Evolutionary conservation across 2,329 filamentous ascomycete species (phyloP).

Genomic region (Colletotrichum incanum): DNA sequence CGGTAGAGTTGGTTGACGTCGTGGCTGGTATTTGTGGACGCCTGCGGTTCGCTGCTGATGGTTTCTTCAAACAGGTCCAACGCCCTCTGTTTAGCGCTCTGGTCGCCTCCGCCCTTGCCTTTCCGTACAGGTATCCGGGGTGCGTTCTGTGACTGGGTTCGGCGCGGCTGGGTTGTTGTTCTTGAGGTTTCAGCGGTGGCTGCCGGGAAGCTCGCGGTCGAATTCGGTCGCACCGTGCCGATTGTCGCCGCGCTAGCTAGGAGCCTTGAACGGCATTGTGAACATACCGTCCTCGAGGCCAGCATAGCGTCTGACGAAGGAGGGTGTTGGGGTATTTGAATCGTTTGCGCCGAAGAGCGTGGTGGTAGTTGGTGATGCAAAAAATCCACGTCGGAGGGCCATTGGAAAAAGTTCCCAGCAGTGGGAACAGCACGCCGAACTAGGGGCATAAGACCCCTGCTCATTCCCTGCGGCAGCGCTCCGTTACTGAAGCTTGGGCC

Average conservation of each 20-base stretch:
- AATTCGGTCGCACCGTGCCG: constrained; percentile 27
- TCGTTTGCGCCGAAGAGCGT: constrained; percentile 6
- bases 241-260: constrained; percentile 23
- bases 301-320: constrained; percentile 49
- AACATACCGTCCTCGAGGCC: constrained; percentile 54
- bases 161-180: constrained; percentile 8
- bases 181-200: constrained; percentile 24
- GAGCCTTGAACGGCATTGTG: constrained; percentile 50
- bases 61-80: constrained; percentile 44
- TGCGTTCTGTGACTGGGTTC: background rate
- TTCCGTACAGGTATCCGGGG: background rate
- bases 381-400: constrained; percentile 2
- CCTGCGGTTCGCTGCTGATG: constrained; percentile 25
- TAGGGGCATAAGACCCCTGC: constrained; percentile 22
- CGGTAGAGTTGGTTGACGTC: constrained; percentile 20
- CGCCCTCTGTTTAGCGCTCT: constrained; percentile 20
- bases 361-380: background rate
- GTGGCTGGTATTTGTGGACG: background rate
- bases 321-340: background rate
- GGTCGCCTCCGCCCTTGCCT: background rate
- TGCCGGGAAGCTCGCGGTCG: constrained; percentile 33
- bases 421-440: constrained; percentile 27
- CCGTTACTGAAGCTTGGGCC: constrained; percentile 29
- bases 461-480: constrained; percentile 1
- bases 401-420: constrained; percentile 15